Percentiles rank a stretch among this genome's conserved stretches.
Evolutionary conservation across 2,329 filamentous ascomycete genomes (phyloP).

Genomic region (Fusarium sororula): DNA sequence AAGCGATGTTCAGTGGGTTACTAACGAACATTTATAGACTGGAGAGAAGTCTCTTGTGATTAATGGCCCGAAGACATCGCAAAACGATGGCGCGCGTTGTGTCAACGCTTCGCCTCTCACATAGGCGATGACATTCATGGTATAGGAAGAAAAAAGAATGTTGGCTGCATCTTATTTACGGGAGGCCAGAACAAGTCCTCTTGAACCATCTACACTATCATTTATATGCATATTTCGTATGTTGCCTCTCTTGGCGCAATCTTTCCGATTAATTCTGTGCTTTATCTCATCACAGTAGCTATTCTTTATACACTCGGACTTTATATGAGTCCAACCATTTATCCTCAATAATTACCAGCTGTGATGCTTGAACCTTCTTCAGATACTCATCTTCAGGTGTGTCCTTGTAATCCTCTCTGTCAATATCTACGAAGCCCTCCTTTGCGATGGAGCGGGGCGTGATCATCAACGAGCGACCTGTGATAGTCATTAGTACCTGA

Average conservation of each 20-base stretch:
- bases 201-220: neutral
- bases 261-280: neutral
- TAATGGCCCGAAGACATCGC: constrained; percentile 5
- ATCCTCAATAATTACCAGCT: constrained; percentile 31
- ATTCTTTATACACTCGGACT: constrained; percentile 27
- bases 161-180: neutral
- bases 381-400: constrained; percentile 26
- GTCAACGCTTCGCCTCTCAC: constrained; percentile 11
- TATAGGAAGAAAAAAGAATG: rapidly evolving
- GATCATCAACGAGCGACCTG: constrained; percentile 35
- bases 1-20: rapidly evolving
- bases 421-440: constrained; percentile 32
- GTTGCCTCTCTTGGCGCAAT: rapidly evolving
- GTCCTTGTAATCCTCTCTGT: constrained; percentile 35
- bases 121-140: neutral
- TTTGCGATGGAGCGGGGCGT: constrained; percentile 28
- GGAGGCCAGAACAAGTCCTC: rapidly evolving
- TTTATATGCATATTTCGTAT: neutral
- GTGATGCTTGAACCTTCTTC: constrained; percentile 20
- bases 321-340: constrained; percentile 35
- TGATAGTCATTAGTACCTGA: neutral
- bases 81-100: constrained; percentile 16
- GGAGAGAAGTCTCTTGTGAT: neutral
- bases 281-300: neutral
- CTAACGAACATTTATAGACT: neutral